These are phyloP conservation scores for Vachellia collinsii DNA, from an alignment of 306 rosid species.

Conservation along the genomic window DNA sequence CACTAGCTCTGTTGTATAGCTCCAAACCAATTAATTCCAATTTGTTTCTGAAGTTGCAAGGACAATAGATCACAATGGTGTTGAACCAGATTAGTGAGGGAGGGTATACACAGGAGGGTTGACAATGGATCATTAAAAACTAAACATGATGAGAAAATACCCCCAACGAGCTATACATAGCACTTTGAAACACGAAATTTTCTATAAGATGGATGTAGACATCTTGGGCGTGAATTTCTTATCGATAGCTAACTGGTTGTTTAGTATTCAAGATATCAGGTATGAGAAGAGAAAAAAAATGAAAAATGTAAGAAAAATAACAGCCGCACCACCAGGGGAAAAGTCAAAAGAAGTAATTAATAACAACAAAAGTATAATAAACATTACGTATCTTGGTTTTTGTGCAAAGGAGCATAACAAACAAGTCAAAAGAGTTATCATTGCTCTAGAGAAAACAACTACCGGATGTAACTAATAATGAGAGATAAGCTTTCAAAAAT, in stretches of 20 bases:
- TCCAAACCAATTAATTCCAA: background rate
- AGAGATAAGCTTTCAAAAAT: background rate
- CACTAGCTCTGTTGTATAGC: background rate
- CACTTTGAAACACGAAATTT: conserved; percentile 6
- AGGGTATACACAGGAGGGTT: background rate
- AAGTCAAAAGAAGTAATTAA: background rate
- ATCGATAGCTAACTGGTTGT: background rate
- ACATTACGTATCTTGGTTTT: background rate
- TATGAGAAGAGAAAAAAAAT: background rate
- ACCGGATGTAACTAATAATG: background rate
- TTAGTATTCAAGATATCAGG: background rate
- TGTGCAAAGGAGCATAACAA: background rate
- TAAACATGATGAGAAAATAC: background rate
- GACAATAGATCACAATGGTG: background rate
- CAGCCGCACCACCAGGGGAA: background rate
- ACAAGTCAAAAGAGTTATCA: conserved; percentile 5
- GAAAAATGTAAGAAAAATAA: background rate
- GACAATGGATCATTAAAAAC: conserved; percentile 14
- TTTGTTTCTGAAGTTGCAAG: background rate
- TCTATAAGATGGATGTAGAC: background rate
- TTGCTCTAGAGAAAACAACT: conserved; percentile 13
- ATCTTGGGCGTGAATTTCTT: background rate
- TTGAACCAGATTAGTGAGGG: background rate
- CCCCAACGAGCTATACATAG: conserved; percentile 8
- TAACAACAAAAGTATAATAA: background rate